phyloP scores from a whole-genome alignment of 495 filamentous ascomycete species.

The Amphirosellinia nigrospora region DNA sequence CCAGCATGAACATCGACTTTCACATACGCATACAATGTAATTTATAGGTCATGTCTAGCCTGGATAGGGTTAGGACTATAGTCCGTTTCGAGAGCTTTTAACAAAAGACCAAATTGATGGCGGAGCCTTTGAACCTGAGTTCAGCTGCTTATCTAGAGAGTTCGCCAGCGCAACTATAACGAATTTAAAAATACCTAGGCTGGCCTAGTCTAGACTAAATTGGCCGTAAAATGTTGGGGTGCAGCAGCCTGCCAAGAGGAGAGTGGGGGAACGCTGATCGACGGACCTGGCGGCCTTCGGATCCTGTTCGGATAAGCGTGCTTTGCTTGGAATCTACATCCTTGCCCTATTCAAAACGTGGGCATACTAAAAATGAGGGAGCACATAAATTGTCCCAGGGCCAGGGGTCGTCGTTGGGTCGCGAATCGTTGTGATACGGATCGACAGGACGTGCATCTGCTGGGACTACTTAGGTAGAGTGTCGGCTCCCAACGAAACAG shows the following conservation, averaged over 20 bases:
- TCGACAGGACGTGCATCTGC: neutral
- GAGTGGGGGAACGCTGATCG: neutral
- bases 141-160: neutral
- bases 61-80: neutral
- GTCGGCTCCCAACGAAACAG: neutral
- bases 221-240: conserved; percentile 16
- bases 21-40: no score
- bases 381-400: neutral
- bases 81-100: neutral
- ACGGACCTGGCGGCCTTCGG: neutral
- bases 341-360: neutral
- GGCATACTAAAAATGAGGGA: neutral
- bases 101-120: neutral
- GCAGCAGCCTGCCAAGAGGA: conserved; percentile 13
- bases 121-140: neutral
- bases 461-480: neutral
- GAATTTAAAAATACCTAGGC: conserved; percentile 9
- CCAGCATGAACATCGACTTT: neutral
- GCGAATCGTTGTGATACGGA: neutral
- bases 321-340: neutral
- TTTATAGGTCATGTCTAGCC: neutral
- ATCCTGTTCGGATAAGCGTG: neutral
- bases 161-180: neutral
- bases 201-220: neutral
- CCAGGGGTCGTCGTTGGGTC: neutral